Evolutionary conservation across 768 basidiomycete genomes (phyloP).

Genomic region (Austroboletus eburneus): DNA sequence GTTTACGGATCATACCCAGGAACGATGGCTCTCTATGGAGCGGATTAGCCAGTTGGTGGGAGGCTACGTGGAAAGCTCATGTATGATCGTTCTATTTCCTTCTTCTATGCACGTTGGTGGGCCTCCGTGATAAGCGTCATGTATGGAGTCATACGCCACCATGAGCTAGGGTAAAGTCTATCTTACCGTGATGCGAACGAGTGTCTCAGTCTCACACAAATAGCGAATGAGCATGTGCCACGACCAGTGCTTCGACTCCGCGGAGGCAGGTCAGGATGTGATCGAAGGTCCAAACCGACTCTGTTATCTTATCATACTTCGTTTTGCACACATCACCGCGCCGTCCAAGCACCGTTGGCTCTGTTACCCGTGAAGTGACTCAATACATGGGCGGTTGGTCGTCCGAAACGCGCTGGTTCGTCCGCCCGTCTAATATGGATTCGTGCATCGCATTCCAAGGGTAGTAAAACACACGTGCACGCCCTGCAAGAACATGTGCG

Average conservation of each 20-base stretch:
- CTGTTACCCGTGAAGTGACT: neutral
- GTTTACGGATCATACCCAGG: constrained; percentile 18
- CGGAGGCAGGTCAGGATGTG: constrained; percentile 14
- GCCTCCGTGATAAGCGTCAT: constrained; percentile 1
- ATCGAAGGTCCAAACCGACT: constrained; percentile 12
- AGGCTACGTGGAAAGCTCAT: neutral
- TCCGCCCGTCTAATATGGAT: neutral
- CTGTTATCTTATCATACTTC: constrained; percentile 25
- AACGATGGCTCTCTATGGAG: neutral
- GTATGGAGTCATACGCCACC: neutral
- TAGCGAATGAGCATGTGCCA: constrained; percentile 1
- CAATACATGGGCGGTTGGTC: neutral
- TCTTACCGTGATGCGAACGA: constrained; percentile 6
- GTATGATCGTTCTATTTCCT: neutral
- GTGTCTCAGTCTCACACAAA: neutral
- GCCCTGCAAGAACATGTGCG: neutral
- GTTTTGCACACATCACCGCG: constrained; percentile 10
- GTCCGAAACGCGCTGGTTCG: constrained; percentile 6
- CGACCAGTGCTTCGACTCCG: constrained; percentile 14
- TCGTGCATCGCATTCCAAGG: neutral
- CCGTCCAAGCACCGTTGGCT: constrained; percentile 19
- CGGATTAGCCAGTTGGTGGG: neutral
- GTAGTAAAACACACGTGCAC: neutral
- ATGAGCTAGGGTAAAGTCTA: too few relatives aligned
- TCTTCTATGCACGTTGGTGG: neutral